Evolutionary conservation across 345 rosid genomes (phyloP), one percentile per base, ranked within the genome.

Genomic region (Xanthoceras sorbifolium): DNA sequence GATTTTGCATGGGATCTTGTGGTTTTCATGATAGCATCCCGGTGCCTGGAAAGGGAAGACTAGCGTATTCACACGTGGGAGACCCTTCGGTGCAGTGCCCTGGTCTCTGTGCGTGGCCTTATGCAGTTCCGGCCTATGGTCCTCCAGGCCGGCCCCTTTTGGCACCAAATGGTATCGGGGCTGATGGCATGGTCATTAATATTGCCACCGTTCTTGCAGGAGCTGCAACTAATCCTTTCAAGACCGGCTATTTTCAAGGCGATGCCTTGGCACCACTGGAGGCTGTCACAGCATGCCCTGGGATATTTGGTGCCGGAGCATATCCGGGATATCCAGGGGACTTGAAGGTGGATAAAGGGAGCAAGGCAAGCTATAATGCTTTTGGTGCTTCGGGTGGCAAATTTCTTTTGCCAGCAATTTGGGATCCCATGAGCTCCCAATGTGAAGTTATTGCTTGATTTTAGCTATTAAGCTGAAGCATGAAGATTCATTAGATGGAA

Each of bases 31-130:
- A 76, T 46, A 67, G 44, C 67, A 20, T 72, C 11, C 11, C 6
- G 57, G 54, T 61, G 18, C n/a, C 57, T 0, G 6, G 69, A 25
- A 48, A 10, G 22, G 46, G 64, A 2, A 61, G 61, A 22, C 17
- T 76, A 46, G 77, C 76, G 6, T 80, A 71, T 61, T 79, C 71
- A 0, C 83, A 80, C 22, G 77, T 80, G 18, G 83, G 77, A 12
- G 72, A 81, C 7, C 29, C 83, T 11, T 77, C 40, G 17, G 15
- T 60, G 29, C 80, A 76, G 71, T 81, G 83, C 17, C 75, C 80
- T n/a, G 77, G 80, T 34, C 75, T 80, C 10, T 80, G 83, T 64
- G 76, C 83, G 9, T 80, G 80, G 80, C 75, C 83, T 50, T 76
- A 76, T 60, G 80, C 80, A 14, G 6, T 60, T 76, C 80, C 83